These are phyloP conservation scores for Flaveria robusta DNA, from an alignment of 129 eudicot genomes.

Conservation along the genomic window DNA sequence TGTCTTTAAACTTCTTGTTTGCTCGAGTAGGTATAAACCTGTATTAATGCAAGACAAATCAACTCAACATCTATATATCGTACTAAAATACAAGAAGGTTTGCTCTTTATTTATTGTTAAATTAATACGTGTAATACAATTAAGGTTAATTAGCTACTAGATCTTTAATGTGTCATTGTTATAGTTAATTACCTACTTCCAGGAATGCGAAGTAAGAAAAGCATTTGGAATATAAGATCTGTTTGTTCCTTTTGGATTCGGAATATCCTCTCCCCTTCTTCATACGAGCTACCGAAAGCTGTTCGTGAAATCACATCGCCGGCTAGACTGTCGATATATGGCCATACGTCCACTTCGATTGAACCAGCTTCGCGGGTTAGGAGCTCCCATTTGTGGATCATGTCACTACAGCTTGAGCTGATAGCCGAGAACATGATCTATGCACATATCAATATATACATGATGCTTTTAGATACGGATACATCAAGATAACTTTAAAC, in stretches of 20 bases:
- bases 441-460: not conserved
- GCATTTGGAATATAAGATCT: slow-evolving; percentile 17
- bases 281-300: slow-evolving; percentile 35
- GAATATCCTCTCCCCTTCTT: slow-evolving; percentile 33
- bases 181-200: slow-evolving; percentile 38
- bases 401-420: slow-evolving; percentile 41
- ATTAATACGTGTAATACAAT: too few species aligned
- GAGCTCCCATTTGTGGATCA: slow-evolving; percentile 52
- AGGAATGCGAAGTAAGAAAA: slow-evolving; percentile 20
- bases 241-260: slow-evolving; percentile 38
- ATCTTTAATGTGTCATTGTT: not conserved
- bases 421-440: slow-evolving; percentile 36
- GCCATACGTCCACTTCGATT: slow-evolving; percentile 35
- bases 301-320: slow-evolving; percentile 41
- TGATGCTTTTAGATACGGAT: not conserved
- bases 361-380: slow-evolving; percentile 14
- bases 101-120: too few species aligned
- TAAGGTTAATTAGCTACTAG: not conserved
- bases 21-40: slow-evolving; percentile 51
- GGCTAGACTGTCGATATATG: slow-evolving; percentile 23
- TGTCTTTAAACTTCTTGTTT: slow-evolving; percentile 41
- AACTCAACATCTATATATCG: not conserved
- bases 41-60: not conserved
- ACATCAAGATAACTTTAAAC: not conserved
- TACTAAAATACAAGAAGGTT: too few species aligned